phyloP scores from a whole-genome alignment of 2,329 filamentous ascomycete genomes.

The Neonectria faginata region DNA sequence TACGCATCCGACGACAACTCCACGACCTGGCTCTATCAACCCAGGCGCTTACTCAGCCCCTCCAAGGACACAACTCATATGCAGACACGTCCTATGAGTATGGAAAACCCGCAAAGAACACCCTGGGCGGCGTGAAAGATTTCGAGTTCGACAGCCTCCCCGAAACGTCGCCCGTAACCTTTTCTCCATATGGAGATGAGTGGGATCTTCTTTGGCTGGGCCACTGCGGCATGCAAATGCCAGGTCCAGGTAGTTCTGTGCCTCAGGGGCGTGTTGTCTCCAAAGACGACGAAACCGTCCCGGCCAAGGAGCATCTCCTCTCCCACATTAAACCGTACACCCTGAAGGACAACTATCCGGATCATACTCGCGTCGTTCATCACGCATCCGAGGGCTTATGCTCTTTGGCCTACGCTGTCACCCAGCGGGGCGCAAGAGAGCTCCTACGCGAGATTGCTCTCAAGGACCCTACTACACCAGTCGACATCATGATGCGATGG shows the following conservation, averaged over 20 bases:
- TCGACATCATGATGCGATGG: conserved; percentile 59
- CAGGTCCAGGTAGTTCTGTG: conserved; percentile 32
- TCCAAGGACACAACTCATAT: conserved; percentile 27
- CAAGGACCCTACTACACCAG: conserved; percentile 52
- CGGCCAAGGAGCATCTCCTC: conserved; percentile 49
- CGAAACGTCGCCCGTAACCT: conserved; percentile 25
- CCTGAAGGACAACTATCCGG: conserved; percentile 48
- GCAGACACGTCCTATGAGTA: conserved; percentile 44
- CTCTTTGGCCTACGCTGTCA: conserved; percentile 59
- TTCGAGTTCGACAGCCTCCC: conserved; percentile 40
- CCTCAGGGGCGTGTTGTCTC: conserved; percentile 50
- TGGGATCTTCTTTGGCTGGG: conserved; percentile 67
- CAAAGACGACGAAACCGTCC: conserved; percentile 52
- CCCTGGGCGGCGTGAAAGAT: background rate
- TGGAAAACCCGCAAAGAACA: conserved; percentile 6
- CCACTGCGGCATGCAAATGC: conserved; percentile 57
- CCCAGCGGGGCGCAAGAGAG: conserved; percentile 56
- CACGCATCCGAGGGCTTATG: conserved; percentile 55
- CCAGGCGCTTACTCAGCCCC: conserved; percentile 51
- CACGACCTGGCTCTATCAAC: conserved; percentile 53
- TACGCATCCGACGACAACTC: conserved; percentile 62
- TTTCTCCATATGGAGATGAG: conserved; percentile 61
- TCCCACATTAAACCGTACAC: conserved; percentile 52
- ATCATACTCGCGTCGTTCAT: conserved; percentile 59
- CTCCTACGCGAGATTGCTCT: conserved; percentile 58